These are phyloP conservation scores for Scheffersomyces cryptocercus DNA, from an alignment of 1,139 yeast species.

Conservation along the genomic window DNA sequence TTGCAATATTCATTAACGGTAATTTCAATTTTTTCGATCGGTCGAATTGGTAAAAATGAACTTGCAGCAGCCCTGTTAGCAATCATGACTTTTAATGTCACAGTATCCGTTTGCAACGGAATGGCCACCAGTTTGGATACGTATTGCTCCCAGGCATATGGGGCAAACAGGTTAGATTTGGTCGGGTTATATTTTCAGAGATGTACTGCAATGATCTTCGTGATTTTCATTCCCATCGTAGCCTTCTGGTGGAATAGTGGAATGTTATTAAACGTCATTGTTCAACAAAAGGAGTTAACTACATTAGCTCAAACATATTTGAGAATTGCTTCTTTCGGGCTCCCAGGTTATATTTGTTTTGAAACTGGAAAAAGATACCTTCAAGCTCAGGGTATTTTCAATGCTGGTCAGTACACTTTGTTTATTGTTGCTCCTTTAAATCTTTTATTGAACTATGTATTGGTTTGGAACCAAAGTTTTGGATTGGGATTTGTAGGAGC, in stretches of 20 bases:
- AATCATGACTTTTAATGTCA: slow-evolving; percentile 61
- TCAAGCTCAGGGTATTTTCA: slow-evolving; percentile 56
- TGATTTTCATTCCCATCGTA: slow-evolving; percentile 51
- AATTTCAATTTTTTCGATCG: slow-evolving; percentile 59
- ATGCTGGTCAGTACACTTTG: slow-evolving; percentile 51
- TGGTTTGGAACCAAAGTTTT: slow-evolving; percentile 59
- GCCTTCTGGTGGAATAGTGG: slow-evolving; percentile 52
- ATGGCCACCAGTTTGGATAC: slow-evolving; percentile 83
- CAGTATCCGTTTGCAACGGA: slow-evolving; percentile 63
- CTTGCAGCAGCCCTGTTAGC: slow-evolving; percentile 64
- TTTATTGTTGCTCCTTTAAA: slow-evolving; percentile 56
- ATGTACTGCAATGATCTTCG: slow-evolving; percentile 52
- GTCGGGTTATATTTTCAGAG: slow-evolving; percentile 58
- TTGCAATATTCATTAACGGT: slow-evolving; percentile 58
- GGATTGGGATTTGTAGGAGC: slow-evolving; percentile 63
- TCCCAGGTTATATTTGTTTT: slow-evolving; percentile 57
- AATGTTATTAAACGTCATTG: slow-evolving; percentile 32
- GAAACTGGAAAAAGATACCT: slow-evolving; percentile 57
- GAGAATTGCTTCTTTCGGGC: slow-evolving; percentile 51
- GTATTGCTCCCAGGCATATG: slow-evolving; percentile 68
- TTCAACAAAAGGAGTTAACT: slow-evolving; percentile 52
- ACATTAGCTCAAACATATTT: slow-evolving; percentile 51
- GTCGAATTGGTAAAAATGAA: slow-evolving; percentile 59
- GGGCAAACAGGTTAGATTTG: slow-evolving; percentile 51
- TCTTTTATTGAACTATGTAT: slow-evolving; percentile 46